Evolutionary conservation across 352 stramenopile species (phyloP), one percentile per base, ranked within the genome.

Genomic region (Pythium diclinum): DNA sequence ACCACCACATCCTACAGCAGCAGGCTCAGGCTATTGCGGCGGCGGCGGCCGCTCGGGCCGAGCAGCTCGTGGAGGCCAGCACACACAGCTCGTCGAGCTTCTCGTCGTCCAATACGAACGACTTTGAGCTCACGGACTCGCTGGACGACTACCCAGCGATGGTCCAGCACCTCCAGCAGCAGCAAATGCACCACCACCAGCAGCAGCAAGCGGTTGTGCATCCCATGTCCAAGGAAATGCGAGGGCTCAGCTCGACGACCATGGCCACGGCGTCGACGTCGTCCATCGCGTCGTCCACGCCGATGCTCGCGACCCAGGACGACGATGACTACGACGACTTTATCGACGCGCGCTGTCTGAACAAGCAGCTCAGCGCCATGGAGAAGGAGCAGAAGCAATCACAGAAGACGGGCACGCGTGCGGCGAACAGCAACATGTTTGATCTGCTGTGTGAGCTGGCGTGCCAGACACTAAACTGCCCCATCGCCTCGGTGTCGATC

Each of bases 391-490:
- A 81, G 52, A 74, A 82, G 61, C 81, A 79, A 23, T 63, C 73
- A 11, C 72, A 73, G 16, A 68, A 55, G 17, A 62, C 71, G 1
- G 46, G 42, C 28, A 56, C 38, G 17, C 11, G 59, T 19, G 32
- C 60, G 17, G 48, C 52, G 54, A 76, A 75, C 65, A 85, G 77
- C 72, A 89, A 88, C 71, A 91, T 90, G 82, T 91, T 91, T 23
- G 82, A 87, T 51, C 71, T 93, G 25, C 73, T 93, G 38, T 93
- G 85, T 61, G 85, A 91, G 55, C 72, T 93, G 48, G 85, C 85
- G 46, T 90, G 85, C 65, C 81, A 93, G 61, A 90, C 85, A n/a
- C 77, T 93, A 30, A 78, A 79, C 59, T 93, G 85, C 36, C 85
- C 85, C 6, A 89, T 93, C 63, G 85, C 85, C 11, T 88, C 81